A percentile compares a stretch with the other conserved stretches of the same genome.
Conservation (phyloP, 2,329 filamentous ascomycete genomes). For the Coleophoma crateriformis region DNA sequence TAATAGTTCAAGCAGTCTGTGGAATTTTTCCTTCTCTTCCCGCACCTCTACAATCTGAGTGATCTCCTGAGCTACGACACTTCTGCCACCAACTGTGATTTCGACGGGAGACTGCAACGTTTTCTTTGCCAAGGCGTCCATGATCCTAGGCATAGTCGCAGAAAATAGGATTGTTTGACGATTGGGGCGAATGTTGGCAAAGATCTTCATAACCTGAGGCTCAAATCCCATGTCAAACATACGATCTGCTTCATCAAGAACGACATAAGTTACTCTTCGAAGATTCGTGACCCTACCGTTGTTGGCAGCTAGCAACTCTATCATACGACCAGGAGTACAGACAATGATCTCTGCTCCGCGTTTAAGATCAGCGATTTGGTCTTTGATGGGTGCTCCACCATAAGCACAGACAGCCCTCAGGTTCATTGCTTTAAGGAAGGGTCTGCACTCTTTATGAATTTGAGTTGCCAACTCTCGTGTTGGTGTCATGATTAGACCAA, state of each 20-base stretch:
- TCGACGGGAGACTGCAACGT: constrained; percentile 80
- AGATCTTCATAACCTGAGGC: constrained; percentile 95
- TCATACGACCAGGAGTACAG: constrained; percentile 90
- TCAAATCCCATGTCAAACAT: constrained; percentile 99
- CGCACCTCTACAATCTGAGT: constrained; percentile 88
- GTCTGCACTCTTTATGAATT: constrained; percentile 91
- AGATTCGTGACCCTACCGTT: constrained; percentile 92
- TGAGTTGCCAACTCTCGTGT: constrained; percentile 91
- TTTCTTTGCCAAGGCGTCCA: constrained; percentile 87
- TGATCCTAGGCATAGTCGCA: constrained; percentile 90
- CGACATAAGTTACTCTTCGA: constrained; percentile 83
- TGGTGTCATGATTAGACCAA: constrained; percentile 86
- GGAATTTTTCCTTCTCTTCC: constrained; percentile 76
- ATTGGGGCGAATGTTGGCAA: constrained; percentile 85
- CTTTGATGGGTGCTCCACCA: constrained; percentile 91
- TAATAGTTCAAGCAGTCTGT: constrained; percentile 77
- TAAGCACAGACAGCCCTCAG: constrained; percentile 89
- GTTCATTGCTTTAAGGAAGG: constrained; percentile 81
- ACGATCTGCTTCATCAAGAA: constrained; percentile 93
- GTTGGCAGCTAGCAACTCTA: constrained; percentile 90
- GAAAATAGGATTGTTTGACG: constrained; percentile 94
- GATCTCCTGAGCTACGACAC: constrained; percentile 84
- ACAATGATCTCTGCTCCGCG: constrained; percentile 93
- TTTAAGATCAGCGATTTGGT: constrained; percentile 95
- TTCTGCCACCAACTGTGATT: constrained; percentile 86